Base-by-base conservation (phyloP, 257 asterid genomes). In the Nemophila menziesii region DNA sequence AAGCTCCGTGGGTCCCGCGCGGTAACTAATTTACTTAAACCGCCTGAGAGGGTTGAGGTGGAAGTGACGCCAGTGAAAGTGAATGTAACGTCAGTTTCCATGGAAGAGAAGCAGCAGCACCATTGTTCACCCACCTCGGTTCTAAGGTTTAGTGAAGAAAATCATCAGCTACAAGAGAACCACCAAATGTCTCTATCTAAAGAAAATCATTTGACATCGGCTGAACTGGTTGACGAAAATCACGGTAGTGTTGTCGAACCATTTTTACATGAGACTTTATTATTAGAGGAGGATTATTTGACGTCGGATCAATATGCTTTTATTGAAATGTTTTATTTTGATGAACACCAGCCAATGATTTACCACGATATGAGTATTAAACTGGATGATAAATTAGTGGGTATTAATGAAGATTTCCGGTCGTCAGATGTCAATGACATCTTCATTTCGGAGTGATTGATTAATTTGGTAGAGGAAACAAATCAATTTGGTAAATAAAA, bases 81-180 rank as follows among this genome's bases (percentile, higher is more conserved):
- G 12, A 17, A 34, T 20, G 22, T 36, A 39, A 26, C 62, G 12
- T 51, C 68, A 8, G 59, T 29, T 18, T 62, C 73, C 10, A 58
- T 58, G 2, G 63, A 54, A 11, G 80, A 64, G 4, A 10, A 29
- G 12, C 36, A 37, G 18, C 20, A 51, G 20, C 17, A 41, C 17
- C 46, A 44, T 5, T 38, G 34, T 22, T 85, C 95, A 7, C 89
- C 93, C 0, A 65, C 74, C 21, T 80, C 89, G 0, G 93, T 85
- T 16, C 40, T 77, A 56, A 58, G 53, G 48, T 58, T 27, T 14
- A 23, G 44, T 13, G 20, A 23, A 8, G 29, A 16, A 0, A 6
- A 16, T 0, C 12, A 8, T 1, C 34, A 5, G n/a, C 3, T 4
- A 19, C 37, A 11, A 3, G 26, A 15, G 1, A 16, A 15, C 1